These are phyloP conservation scores for Inga oerstediana DNA, from an alignment of 306 rosid species.

Conservation along the genomic window DNA sequence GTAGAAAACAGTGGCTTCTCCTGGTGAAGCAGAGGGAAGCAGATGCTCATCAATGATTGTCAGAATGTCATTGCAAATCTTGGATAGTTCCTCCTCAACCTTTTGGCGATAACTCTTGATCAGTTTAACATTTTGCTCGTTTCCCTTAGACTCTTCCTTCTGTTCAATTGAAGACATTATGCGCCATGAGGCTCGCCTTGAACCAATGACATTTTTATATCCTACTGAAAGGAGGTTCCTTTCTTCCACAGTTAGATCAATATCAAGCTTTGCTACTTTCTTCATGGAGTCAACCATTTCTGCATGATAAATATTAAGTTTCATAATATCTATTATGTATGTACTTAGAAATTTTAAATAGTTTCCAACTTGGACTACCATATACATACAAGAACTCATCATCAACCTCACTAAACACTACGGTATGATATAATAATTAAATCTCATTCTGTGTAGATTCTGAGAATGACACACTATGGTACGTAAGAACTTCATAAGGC, in stretches of 20 bases:
- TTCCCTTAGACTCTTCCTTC: constrained; percentile 89
- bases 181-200: constrained; percentile 94
- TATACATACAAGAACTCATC: neutral
- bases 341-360: neutral
- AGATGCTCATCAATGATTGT: constrained; percentile 79
- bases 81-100: constrained; percentile 87
- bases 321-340: neutral
- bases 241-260: constrained; percentile 90
- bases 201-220: constrained; percentile 92
- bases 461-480: neutral
- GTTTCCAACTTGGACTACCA: neutral
- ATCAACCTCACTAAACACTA: neutral
- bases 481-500: neutral
- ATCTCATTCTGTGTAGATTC: too few relatives aligned
- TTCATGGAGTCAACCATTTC: constrained; percentile 98
- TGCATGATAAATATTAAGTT: constrained; percentile 34
- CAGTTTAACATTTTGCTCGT: constrained; percentile 74
- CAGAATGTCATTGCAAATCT: constrained; percentile 84
- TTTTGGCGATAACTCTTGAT: constrained; percentile 77
- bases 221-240: constrained; percentile 98
- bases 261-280: constrained; percentile 78
- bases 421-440: neutral
- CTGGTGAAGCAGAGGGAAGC: constrained; percentile 69
- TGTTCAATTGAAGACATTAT: constrained; percentile 97
- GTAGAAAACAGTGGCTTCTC: constrained; percentile 95